Percentiles rank a stretch among this genome's conserved stretches.
phyloP scores from a whole-genome alignment of 2,329 filamentous ascomycete genomes.

The Cryoendolithus antarcticus region DNA sequence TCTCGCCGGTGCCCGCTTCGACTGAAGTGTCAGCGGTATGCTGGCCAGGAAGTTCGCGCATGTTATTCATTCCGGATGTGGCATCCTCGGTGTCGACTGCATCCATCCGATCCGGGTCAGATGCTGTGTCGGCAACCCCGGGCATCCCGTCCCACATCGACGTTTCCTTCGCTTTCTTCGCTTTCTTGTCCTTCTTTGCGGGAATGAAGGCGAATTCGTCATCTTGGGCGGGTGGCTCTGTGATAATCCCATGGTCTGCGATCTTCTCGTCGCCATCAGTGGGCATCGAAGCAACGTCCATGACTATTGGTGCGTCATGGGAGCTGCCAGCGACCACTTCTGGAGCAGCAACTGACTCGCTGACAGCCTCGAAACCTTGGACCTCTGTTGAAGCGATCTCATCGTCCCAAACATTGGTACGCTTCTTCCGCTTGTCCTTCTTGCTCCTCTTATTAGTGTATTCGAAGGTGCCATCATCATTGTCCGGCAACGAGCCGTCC shows the following conservation, averaged over 20 bases:
- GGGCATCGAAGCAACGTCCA: no score
- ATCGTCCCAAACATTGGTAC: background rate
- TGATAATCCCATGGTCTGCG: no score
- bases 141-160: no score
- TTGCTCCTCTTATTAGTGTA: constrained; percentile 15
- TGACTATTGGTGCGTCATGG: no score
- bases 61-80: background rate
- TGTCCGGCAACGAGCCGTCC: background rate
- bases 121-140: no score
- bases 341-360: no score
- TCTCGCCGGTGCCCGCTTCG: no score
- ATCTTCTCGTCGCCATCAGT: no score
- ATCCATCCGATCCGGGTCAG: no score
- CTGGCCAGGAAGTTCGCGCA: background rate
- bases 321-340: no score
- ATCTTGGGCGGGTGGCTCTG: constrained; percentile 2
- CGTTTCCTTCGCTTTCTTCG: constrained; percentile 6
- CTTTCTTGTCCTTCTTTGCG: constrained; percentile 28
- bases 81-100: background rate
- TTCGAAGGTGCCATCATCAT: constrained; percentile 6
- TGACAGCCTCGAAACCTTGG: no score
- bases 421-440: constrained; percentile 14
- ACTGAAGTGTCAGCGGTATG: background rate
- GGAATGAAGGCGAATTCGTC: constrained; percentile 12
- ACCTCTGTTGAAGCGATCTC: no score